Percentiles rank a stretch among this genome's conserved stretches.
Evolutionary conservation across 1,284 basidiomycete genomes (phyloP).

Genomic region (Spongiforma sp.): DNA sequence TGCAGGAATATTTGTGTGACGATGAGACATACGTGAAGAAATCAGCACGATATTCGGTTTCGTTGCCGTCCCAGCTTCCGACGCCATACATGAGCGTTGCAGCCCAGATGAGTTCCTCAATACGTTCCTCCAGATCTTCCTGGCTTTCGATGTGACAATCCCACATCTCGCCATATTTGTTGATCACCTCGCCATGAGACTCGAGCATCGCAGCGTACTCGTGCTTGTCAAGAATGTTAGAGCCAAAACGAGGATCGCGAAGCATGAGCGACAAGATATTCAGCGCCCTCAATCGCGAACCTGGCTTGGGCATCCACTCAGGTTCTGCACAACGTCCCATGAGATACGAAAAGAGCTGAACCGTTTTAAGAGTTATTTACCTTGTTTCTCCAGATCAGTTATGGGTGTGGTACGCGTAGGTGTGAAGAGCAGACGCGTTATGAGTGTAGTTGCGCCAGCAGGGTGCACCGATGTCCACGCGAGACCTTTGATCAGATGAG

Average conservation of each 20-base stretch:
- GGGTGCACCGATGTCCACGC: conserved; percentile 50
- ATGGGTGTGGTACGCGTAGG: conserved; percentile 33
- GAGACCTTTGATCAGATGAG: conserved; percentile 40
- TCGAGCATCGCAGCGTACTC: conserved; percentile 37
- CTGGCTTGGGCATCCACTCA: conserved; percentile 28
- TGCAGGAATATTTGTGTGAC: too few relatives aligned
- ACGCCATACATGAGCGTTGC: conserved; percentile 39
- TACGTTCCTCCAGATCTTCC: conserved; percentile 30
- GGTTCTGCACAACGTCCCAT: conserved; percentile 13
- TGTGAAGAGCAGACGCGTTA: conserved; percentile 37
- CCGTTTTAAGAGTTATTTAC: too few relatives aligned
- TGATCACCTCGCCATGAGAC: conserved; percentile 37
- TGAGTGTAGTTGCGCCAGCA: conserved; percentile 32
- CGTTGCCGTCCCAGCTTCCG: conserved; percentile 36
- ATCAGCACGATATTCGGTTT: conserved; percentile 33
- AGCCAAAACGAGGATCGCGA: conserved; percentile 38
- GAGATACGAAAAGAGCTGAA: background rate
- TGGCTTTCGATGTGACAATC: conserved; percentile 33
- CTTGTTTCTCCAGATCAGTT: conserved; percentile 28
- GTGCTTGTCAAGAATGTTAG: conserved; percentile 33
- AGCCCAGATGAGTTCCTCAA: conserved; percentile 40
- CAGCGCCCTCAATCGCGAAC: conserved; percentile 40
- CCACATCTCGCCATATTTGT: conserved; percentile 38
- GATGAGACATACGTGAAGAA: conserved; percentile 39
- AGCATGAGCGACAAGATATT: conserved; percentile 45